Evolutionary conservation across 345 rosid species (phyloP).

Genomic region (Gossypium sturtianum): DNA sequence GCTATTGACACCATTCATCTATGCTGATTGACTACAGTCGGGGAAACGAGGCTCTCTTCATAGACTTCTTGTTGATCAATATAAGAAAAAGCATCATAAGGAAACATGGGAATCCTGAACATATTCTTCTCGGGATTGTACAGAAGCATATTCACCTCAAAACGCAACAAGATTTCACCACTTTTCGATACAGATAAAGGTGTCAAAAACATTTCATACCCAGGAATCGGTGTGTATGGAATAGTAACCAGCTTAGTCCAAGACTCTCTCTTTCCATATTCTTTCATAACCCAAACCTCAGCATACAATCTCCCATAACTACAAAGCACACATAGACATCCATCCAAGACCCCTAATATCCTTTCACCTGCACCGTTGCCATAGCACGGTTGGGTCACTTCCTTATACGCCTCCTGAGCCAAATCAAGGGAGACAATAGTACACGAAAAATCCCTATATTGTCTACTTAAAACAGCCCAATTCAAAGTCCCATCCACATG

Average conservation of each 20-base stretch:
- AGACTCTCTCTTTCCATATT: slow-evolving; percentile 9
- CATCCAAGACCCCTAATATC: background rate
- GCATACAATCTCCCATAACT: background rate
- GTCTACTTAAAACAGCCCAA: background rate
- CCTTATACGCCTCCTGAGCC: slow-evolving; percentile 5
- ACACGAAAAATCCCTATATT: background rate
- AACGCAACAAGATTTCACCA: slow-evolving; percentile 5
- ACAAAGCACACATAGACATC: slow-evolving; percentile 11
- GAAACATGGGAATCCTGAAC: background rate
- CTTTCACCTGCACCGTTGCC: background rate
- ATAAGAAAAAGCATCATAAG: background rate
- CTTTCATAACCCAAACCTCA: slow-evolving; percentile 12
- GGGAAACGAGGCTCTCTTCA: slow-evolving; percentile 13
- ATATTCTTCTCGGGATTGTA: background rate
- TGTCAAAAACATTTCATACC: background rate
- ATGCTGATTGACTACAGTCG: background rate
- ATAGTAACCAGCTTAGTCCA: slow-evolving; percentile 8
- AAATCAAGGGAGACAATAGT: slow-evolving; percentile 9
- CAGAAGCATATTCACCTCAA: background rate
- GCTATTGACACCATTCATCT: background rate
- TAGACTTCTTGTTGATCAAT: background rate
- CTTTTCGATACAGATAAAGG: background rate
- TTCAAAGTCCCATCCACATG: slow-evolving; percentile 5
- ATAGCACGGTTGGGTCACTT: background rate
- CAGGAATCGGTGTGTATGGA: background rate